Evolutionary conservation across 31 red algal species (phyloP), one percentile per base, ranked within the genome.

Genomic region (Asparagopsis taxiformis): DNA sequence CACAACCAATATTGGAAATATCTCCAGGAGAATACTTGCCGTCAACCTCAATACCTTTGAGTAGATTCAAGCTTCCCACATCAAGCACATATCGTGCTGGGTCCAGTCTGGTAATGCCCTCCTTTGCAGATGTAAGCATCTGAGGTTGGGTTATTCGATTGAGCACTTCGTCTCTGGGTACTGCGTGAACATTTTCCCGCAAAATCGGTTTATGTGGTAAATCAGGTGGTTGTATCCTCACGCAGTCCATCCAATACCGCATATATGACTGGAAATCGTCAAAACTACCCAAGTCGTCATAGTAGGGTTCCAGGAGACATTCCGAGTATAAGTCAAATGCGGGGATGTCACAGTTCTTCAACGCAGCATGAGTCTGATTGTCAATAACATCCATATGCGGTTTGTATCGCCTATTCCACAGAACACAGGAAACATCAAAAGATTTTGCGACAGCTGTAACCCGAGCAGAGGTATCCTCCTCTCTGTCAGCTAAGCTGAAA

Each of bases 211-310:
- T 33, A n/a, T 57, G 13, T 25, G 84, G 78, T 19, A 35, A 37
- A 16, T 73, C 29, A 1, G 83, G 91, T 24, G 78, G 82, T 26
- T 39, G 32, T 31, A 30, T 8, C 30, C 67, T 41, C 50, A 77
- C 58, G 39, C 28, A 22, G 28, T 70, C 64, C 24, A 88, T 61
- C 79, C 92, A 90, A 61, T 78, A 77, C 13, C 74, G 68, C 33
- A 86, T 85, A 29, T 70, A 95, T 16, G 50, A 38, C 21, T 88
- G 84, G 59, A 95, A 95, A 25, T 84, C 87, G 24, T 84, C 38
- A 62, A 67, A 82, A 15, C 34, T 48, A 22, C 65, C 66, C 20
- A 29, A 63, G 37, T 38, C 38, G 25, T 65, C 31, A 19, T 37
- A 62, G 34, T 33, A 15, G 1, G 78, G 78, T 3, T 50, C 16